These are phyloP conservation scores for Penicillium goetzii DNA, from an alignment of 495 filamentous ascomycete species.

Conservation along the genomic window DNA sequence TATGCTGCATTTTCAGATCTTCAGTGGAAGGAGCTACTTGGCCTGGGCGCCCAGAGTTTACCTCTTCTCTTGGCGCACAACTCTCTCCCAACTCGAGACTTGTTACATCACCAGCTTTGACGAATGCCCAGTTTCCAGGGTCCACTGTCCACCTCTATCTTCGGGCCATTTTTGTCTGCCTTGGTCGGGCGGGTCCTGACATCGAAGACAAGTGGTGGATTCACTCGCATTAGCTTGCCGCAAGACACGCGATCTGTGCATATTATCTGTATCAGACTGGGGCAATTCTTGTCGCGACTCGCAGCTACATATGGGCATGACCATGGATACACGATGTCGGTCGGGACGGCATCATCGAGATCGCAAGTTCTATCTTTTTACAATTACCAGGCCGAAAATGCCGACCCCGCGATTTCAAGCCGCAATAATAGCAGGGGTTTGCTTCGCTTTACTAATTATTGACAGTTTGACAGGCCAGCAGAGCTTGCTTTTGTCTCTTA, in stretches of 20 bases:
- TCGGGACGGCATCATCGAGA: not conserved
- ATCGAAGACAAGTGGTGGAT: not conserved
- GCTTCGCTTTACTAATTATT: not conserved
- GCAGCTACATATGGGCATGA: not conserved
- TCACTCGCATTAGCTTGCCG: not conserved
- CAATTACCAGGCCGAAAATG: not conserved
- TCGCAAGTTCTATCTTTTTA: not conserved
- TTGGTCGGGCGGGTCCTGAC: slow-evolving; percentile 3
- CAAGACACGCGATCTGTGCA: slow-evolving; percentile 15
- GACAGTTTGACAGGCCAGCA: not conserved
- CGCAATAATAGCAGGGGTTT: not conserved
- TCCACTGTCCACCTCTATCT: no score
- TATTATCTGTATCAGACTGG: not conserved
- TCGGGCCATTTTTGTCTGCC: not conserved
- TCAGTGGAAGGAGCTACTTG: not conserved
- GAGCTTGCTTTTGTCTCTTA: not conserved
- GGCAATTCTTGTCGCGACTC: not conserved
- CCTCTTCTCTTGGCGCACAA: not conserved
- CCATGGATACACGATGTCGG: not conserved
- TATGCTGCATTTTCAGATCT: slow-evolving; percentile 26
- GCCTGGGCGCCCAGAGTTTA: not conserved
- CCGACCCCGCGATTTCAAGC: slow-evolving; percentile 8
- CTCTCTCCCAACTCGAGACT: not conserved
- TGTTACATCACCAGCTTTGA: not conserved
- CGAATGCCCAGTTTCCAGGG: not conserved